phyloP scores from a whole-genome alignment of 23 red algal species.

The Gracilariopsis chorda region DNA sequence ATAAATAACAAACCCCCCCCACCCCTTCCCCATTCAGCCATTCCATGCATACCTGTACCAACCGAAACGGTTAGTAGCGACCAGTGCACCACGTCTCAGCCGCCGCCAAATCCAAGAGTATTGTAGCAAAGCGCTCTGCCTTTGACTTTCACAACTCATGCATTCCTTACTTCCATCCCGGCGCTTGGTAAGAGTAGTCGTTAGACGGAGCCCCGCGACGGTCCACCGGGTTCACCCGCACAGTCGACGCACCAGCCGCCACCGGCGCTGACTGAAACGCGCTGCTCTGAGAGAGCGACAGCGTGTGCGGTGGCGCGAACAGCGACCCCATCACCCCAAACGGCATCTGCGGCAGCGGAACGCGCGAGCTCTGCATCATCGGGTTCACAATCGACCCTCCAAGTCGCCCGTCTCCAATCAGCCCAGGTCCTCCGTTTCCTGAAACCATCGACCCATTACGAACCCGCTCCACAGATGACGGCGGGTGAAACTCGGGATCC shows the following conservation, averaged over 20 bases:
- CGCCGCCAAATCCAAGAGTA: too few species aligned
- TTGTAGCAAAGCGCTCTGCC: background rate
- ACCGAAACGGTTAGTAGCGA: too few species aligned
- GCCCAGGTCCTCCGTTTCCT: slow-evolving; percentile 50
- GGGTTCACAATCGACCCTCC: slow-evolving; percentile 48
- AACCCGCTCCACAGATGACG: slow-evolving; percentile 37
- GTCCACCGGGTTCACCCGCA: background rate
- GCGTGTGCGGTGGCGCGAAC: slow-evolving; percentile 40
- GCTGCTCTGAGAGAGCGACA: slow-evolving; percentile 43
- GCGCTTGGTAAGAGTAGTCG: slow-evolving; percentile 61
- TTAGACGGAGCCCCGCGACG: slow-evolving; percentile 54
- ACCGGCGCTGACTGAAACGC: slow-evolving; percentile 25
- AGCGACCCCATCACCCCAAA: slow-evolving; percentile 68
- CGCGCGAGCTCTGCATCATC: slow-evolving; percentile 55
- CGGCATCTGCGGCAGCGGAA: slow-evolving; percentile 67
- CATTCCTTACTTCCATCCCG: slow-evolving; percentile 53
- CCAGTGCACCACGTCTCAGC: too few species aligned
- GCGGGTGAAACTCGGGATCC: slow-evolving; percentile 63
- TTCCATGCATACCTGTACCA: too few species aligned
- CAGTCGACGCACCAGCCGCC: background rate
- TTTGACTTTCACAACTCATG: background rate
- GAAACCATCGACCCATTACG: slow-evolving; percentile 32
- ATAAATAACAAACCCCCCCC: too few species aligned
- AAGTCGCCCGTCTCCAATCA: slow-evolving; percentile 48
- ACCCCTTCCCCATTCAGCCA: too few species aligned